Conservation (phyloP, 352 stramenopile species). For the Phytopythium mirpurense region DNA sequence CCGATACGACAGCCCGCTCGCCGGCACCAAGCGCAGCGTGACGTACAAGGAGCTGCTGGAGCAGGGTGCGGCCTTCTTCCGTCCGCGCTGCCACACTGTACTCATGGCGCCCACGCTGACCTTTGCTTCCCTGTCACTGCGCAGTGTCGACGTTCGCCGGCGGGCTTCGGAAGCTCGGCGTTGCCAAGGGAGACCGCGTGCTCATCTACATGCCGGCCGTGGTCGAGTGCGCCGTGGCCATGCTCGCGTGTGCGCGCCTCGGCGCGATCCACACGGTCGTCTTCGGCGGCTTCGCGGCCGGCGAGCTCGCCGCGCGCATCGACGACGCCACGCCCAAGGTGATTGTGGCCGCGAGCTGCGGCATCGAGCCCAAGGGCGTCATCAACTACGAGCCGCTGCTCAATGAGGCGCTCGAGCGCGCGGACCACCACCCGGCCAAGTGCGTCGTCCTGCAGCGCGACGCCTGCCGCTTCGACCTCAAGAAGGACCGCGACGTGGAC, state of each 20-base stretch:
- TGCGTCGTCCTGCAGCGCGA: slow-evolving; percentile 64
- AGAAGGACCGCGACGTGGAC: slow-evolving; percentile 37
- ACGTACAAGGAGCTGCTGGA: slow-evolving; percentile 77
- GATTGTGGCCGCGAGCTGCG: slow-evolving; percentile 52
- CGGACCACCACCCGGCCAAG: slow-evolving; percentile 32
- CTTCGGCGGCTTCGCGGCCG: slow-evolving; percentile 85
- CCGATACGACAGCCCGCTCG: slow-evolving; percentile 57
- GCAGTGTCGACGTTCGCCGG: slow-evolving; percentile 57
- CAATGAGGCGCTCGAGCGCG: slow-evolving; percentile 62
- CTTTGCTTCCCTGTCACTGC: background rate
- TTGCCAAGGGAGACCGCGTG: slow-evolving; percentile 89
- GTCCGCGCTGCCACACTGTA: background rate
- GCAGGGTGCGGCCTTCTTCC: slow-evolving; percentile 21
- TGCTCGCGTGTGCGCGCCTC: slow-evolving; percentile 96
- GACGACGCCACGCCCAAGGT: slow-evolving; percentile 77
- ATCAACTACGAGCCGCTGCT: slow-evolving; percentile 78
- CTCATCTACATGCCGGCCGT: slow-evolving; percentile 98
- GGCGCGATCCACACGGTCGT: slow-evolving; percentile 93
- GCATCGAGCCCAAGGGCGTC: slow-evolving; percentile 53
- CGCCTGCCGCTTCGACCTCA: slow-evolving; percentile 37
- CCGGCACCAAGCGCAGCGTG: slow-evolving; percentile 46
- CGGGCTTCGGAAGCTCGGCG: slow-evolving; percentile 48
- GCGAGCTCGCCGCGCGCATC: slow-evolving; percentile 82
- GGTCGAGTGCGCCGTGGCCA: slow-evolving; percentile 92
- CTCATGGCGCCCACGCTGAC: background rate